Percentiles rank a stretch among this genome's conserved stretches.
phyloP scores from a whole-genome alignment of 768 basidiomycete species.

The Leccinum variicolor region DNA sequence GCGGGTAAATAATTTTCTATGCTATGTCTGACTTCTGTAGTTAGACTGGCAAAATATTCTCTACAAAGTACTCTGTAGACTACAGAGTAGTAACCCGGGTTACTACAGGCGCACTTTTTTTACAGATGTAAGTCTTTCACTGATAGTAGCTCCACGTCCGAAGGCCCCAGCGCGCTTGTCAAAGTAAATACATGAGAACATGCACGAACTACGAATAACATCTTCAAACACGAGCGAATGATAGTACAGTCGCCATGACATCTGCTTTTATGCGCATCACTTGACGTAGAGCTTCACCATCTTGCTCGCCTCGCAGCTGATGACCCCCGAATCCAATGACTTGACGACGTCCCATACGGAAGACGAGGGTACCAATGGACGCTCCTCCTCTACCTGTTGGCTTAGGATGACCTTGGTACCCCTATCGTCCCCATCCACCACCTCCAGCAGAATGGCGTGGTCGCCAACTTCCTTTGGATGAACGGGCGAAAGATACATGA shows the following conservation, averaged over 20 bases:
- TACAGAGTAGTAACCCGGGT: no score
- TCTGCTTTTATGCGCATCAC: not conserved
- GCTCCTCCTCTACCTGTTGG: conserved; percentile 15
- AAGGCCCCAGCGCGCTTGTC: no score
- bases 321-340: not conserved
- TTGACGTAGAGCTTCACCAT: not conserved
- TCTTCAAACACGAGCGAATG: not conserved
- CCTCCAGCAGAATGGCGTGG: conserved; percentile 37
- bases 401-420: conserved; percentile 46
- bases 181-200: no score
- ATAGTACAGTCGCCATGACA: not conserved
- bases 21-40: no score
- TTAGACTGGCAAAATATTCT: no score
- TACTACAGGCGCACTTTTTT: no score
- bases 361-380: not conserved
- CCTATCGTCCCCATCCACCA: conserved; percentile 41
- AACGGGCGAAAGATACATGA: conserved; percentile 41
- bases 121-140: no score
- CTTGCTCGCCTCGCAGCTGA: not conserved
- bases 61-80: no score
- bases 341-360: not conserved
- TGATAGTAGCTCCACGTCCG: no score
- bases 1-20: no score
- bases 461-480: conserved; percentile 39
- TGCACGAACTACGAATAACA: not conserved